These are phyloP conservation scores for Fusarium graminum DNA, from an alignment of 2,329 filamentous ascomycete genomes.

Conservation along the genomic window DNA sequence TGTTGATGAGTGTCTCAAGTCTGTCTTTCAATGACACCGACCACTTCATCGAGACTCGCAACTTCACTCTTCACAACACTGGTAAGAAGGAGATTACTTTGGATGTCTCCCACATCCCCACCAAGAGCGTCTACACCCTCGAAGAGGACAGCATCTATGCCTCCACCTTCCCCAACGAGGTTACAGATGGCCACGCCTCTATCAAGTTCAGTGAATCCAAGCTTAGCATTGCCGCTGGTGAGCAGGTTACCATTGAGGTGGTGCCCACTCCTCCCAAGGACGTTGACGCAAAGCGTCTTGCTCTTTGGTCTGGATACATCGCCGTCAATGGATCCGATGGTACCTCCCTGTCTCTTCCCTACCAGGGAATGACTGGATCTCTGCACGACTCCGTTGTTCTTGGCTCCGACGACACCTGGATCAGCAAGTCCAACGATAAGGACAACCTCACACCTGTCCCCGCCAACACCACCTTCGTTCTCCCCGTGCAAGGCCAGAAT, in stretches of 20 bases:
- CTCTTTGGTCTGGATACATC: constrained; percentile 59
- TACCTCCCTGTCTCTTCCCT: constrained; percentile 55
- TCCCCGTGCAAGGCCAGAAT: constrained; percentile 56
- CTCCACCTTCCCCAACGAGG: constrained; percentile 60
- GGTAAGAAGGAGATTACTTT: constrained; percentile 64
- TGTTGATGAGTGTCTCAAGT: constrained; percentile 65
- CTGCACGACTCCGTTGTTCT: constrained; percentile 50
- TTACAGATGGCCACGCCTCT: constrained; percentile 54
- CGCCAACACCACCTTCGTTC: constrained; percentile 56
- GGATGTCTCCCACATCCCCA: constrained; percentile 62
- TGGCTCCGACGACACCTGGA: constrained; percentile 43
- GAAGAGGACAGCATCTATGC: constrained; percentile 53
- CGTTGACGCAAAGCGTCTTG: constrained; percentile 53
- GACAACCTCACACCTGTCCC: constrained; percentile 43
- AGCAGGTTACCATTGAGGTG: constrained; percentile 61
- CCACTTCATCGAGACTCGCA: constrained; percentile 62
- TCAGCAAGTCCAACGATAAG: constrained; percentile 53
- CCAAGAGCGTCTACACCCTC: constrained; percentile 67
- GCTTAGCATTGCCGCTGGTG: constrained; percentile 59
- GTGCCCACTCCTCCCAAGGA: constrained; percentile 57
- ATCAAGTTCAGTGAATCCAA: constrained; percentile 58
- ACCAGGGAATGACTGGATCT: constrained; percentile 57
- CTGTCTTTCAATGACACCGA: constrained; percentile 75
- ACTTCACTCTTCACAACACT: constrained; percentile 69
- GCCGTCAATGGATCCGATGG: constrained; percentile 57